phyloP scores from a whole-genome alignment of 768 basidiomycete genomes.

The Trametes cinnabarina region DNA sequence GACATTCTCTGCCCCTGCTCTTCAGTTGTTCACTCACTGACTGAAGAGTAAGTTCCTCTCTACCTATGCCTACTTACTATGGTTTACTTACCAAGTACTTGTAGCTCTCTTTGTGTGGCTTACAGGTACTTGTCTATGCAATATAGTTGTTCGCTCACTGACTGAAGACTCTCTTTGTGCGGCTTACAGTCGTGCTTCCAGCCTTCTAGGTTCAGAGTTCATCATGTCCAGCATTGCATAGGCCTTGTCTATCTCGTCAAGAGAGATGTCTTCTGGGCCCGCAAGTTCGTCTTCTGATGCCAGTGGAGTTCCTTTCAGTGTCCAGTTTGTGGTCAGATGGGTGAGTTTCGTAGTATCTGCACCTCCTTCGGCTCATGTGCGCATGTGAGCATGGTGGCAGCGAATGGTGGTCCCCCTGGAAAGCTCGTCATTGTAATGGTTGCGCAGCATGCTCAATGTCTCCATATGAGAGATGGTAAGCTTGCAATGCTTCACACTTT shows the following conservation, averaged over 20 bases:
- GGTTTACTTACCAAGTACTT: too few relatives aligned
- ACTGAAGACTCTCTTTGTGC: too few relatives aligned
- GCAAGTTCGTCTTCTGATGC: not conserved
- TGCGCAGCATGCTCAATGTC: not conserved
- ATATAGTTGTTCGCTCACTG: too few relatives aligned
- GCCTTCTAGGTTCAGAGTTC: too few relatives aligned
- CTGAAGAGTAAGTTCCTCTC: too few relatives aligned
- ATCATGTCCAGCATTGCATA: not conserved
- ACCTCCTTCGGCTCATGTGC: not conserved
- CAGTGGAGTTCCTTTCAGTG: not conserved
- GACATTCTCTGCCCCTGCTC: too few relatives aligned
- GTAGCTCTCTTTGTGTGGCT: too few relatives aligned
- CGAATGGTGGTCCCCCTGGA: not conserved
- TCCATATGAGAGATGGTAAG: not conserved
- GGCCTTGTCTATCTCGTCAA: not conserved
- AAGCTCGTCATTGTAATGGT: not conserved
- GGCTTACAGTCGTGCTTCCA: too few relatives aligned
- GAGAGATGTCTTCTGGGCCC: not conserved
- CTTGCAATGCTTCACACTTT: not conserved
- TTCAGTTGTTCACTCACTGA: too few relatives aligned
- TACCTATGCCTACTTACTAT: too few relatives aligned
- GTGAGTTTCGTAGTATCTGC: not conserved
- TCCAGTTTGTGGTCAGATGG: not conserved
- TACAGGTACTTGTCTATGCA: too few relatives aligned
- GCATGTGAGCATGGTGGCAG: not conserved